Conservation (phyloP, 192 early-diverging fungal genomes). For the Backusella parvicylindrica region DNA sequence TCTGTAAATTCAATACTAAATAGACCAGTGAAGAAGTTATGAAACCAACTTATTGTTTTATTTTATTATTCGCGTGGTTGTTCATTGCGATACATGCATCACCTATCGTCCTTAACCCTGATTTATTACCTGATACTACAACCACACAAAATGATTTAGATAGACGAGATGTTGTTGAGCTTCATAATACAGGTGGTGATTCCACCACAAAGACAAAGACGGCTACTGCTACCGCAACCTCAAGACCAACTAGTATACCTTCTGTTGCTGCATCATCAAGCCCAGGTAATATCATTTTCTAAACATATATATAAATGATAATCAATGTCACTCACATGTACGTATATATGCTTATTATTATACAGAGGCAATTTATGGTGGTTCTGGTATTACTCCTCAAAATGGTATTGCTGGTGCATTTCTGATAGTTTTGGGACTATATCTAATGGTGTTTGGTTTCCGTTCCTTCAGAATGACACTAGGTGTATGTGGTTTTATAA, state of each 20-base stretch:
- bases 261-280: slow-evolving; percentile 3
- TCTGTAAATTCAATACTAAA: background rate
- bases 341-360: background rate
- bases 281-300: background rate
- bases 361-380: slow-evolving; percentile 15
- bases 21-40: too few relatives aligned
- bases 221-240: background rate
- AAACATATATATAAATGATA: background rate
- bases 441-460: slow-evolving; percentile 45
- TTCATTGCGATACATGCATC: background rate
- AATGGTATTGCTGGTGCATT: slow-evolving; percentile 35
- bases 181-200: slow-evolving; percentile 2
- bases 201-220: background rate
- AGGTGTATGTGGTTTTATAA: slow-evolving; percentile 43
- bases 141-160: background rate
- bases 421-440: slow-evolving; percentile 36
- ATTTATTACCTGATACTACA: background rate
- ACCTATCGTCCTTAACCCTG: background rate
- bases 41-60: background rate
- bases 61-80: background rate
- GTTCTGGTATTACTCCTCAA: slow-evolving; percentile 32
- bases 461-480: slow-evolving; percentile 46
- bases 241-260: background rate
- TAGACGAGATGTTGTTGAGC: slow-evolving; percentile 6
- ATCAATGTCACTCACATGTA: background rate